Conservation (phyloP, 371 early-diverging fungal genomes). For the Mucor mucedo region DNA sequence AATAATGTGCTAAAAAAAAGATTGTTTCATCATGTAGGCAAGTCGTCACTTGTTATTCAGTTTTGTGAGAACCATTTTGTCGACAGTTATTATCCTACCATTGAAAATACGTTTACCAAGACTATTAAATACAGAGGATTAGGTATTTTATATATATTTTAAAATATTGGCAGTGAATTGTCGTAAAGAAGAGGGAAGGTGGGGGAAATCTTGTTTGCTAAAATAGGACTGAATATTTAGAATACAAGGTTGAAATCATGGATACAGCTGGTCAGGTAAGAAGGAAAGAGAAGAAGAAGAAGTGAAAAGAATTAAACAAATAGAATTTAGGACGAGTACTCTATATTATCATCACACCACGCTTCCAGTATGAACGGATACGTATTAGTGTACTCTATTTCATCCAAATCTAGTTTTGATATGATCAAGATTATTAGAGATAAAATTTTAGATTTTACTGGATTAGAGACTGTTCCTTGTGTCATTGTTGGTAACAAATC, state of each 20-base stretch:
- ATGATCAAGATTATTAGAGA: conserved; percentile 90
- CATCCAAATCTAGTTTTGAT: conserved; percentile 85
- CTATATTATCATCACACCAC: conserved; percentile 88
- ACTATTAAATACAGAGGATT: conserved; percentile 81
- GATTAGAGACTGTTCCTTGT: conserved; percentile 87
- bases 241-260: conserved; percentile 89
- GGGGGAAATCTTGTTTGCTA: no score
- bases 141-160: no score
- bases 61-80: conserved; percentile 93
- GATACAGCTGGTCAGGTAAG: conserved; percentile 92
- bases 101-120: conserved; percentile 91
- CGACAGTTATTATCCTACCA: conserved; percentile 84
- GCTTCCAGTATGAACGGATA: conserved; percentile 93
- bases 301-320: conserved; percentile 17
- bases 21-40: conserved; percentile 51
- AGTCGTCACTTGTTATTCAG: conserved; percentile 92
- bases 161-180: neutral
- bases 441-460: conserved; percentile 93
- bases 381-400: conserved; percentile 93
- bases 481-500: conserved; percentile 95
- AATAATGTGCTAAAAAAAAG: neutral
- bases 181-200: no score
- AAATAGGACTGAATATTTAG: conserved; percentile 26
- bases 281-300: neutral
- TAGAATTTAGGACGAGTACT: conserved; percentile 81